phyloP scores from a whole-genome alignment of 106 monocot species.

The Acorus gramineus region DNA sequence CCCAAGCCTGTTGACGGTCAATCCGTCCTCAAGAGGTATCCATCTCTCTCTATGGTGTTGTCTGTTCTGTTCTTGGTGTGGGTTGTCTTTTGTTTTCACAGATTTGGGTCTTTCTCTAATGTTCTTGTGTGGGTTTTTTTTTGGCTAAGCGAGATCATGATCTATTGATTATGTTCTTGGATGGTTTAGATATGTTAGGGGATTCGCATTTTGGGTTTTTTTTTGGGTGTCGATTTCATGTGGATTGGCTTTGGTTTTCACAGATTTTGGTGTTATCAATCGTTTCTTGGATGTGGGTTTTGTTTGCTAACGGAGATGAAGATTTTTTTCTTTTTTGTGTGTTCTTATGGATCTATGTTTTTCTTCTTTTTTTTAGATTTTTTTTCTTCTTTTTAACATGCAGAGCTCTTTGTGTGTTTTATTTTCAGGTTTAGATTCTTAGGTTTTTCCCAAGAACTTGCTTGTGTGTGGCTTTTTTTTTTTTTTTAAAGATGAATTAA shows the following conservation, averaged over 20 bases:
- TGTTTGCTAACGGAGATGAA: background rate
- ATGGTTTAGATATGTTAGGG: no score
- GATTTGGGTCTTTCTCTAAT: background rate
- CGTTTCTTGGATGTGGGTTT: background rate
- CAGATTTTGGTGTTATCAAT: no score
- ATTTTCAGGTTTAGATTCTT: no score
- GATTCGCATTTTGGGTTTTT: no score
- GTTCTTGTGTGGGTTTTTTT: background rate
- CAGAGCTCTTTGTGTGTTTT: background rate
- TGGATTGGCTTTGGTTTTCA: no score
- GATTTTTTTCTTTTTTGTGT: background rate
- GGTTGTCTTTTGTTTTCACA: background rate
- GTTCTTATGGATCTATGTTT: background rate
- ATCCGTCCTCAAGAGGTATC: conserved; percentile 71
- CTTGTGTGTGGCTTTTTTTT: no score
- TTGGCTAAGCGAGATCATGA: background rate
- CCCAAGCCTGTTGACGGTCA: conserved; percentile 49
- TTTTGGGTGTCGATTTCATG: no score
- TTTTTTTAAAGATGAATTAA: no score
- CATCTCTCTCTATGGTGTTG: background rate
- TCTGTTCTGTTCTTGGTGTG: background rate
- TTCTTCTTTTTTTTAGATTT: background rate
- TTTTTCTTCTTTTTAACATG: background rate
- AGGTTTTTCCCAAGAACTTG: no score
- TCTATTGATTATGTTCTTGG: background rate